Evolutionary conservation across 257 asterid genomes (phyloP).

Genomic region (Ilex aquifolium): DNA sequence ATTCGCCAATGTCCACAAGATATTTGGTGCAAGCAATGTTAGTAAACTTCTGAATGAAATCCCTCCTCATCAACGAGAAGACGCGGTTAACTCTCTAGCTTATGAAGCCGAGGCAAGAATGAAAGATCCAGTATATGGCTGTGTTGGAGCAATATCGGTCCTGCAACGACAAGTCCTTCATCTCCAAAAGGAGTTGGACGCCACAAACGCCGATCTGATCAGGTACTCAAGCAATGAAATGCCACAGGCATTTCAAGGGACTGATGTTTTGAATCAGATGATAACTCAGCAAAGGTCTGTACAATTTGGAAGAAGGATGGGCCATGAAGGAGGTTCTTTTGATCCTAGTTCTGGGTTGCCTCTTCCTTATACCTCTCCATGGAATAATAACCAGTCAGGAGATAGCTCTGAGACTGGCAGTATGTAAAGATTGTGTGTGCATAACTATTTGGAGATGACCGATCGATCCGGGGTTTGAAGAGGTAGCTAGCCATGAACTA

Average conservation of each 20-base stretch:
- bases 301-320: constrained; percentile 16
- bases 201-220: constrained; percentile 60
- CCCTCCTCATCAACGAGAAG: constrained; percentile 63
- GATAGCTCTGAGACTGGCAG: constrained; percentile 6
- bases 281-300: constrained; percentile 8
- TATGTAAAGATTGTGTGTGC: background rate
- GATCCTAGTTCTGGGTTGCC: constrained; percentile 25
- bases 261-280: background rate
- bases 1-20: constrained; percentile 59
- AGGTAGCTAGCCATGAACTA: too few relatives aligned
- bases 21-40: constrained; percentile 80
- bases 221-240: constrained; percentile 23
- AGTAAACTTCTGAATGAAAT: constrained; percentile 60
- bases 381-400: constrained; percentile 20
- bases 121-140: constrained; percentile 71
- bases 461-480: too few relatives aligned
- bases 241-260: constrained; percentile 2
- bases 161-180: constrained; percentile 54
- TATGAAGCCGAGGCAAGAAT: constrained; percentile 78
- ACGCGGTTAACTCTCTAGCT: constrained; percentile 70
- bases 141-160: constrained; percentile 69
- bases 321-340: constrained; percentile 17
- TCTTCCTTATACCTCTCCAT: constrained; percentile 19
- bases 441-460: too few relatives aligned
- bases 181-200: constrained; percentile 65